Evolutionary conservation across 306 rosid species (phyloP).

Genomic region (Inga laurina): DNA sequence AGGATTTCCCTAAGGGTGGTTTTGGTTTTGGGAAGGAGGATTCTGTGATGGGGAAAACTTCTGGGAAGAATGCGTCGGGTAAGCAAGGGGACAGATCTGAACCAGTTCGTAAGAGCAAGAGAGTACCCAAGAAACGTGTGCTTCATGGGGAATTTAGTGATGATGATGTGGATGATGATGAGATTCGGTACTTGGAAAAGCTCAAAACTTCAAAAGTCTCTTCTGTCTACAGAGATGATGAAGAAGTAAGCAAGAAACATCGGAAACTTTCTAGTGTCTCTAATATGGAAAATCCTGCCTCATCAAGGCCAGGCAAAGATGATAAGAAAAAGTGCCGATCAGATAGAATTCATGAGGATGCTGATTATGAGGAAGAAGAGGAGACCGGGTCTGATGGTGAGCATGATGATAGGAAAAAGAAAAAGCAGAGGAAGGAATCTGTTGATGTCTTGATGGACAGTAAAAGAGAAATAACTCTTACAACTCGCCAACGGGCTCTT

Average conservation of each 20-base stretch:
- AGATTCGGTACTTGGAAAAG: conserved; percentile 91
- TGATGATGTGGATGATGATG: conserved; percentile 76
- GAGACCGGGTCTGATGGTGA: conserved; percentile 78
- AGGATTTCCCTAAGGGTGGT: conserved; percentile 75
- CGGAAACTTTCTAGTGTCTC: conserved; percentile 79
- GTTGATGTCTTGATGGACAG: conserved; percentile 69
- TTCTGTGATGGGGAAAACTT: conserved; percentile 54
- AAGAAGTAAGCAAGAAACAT: conserved; percentile 78
- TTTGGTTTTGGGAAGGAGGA: conserved; percentile 69
- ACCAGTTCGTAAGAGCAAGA: conserved; percentile 70
- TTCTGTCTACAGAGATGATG: conserved; percentile 68
- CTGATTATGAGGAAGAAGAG: conserved; percentile 56
- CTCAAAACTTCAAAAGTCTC: conserved; percentile 72
- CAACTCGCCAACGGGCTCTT: conserved; percentile 87
- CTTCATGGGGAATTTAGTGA: conserved; percentile 72
- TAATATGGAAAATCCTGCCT: conserved; percentile 54
- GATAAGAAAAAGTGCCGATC: conserved; percentile 28
- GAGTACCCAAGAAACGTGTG: conserved; percentile 76
- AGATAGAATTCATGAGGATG: conserved; percentile 21
- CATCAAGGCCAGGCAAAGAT: conserved; percentile 33
- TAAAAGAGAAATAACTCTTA: conserved; percentile 78
- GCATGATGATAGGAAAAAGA: conserved; percentile 68
- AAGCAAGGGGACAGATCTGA: conserved; percentile 63
- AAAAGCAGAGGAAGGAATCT: conserved; percentile 78
- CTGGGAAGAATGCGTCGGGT: conserved; percentile 52